Conservation (phyloP, 2,329 filamentous ascomycete genomes). For the Pestalotiopsis sp. region DNA sequence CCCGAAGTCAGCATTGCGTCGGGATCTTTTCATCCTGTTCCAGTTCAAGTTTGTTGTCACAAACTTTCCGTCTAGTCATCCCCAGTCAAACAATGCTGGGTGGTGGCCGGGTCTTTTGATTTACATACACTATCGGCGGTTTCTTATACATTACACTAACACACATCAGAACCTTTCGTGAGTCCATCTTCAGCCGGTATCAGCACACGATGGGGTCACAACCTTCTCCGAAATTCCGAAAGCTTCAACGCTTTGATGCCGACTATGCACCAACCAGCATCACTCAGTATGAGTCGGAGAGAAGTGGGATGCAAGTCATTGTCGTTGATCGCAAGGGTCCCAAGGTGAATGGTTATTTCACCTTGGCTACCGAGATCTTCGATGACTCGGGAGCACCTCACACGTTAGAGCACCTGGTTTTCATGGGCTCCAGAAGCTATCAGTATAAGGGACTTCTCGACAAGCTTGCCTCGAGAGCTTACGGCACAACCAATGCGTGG, state of each 20-base stretch:
- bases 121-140: not conserved
- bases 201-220: slow-evolving; percentile 56
- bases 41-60: not conserved
- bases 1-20: no score
- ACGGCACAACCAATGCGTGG: slow-evolving; percentile 95
- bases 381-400: slow-evolving; percentile 94
- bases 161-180: not conserved
- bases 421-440: slow-evolving; percentile 92
- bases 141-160: not conserved
- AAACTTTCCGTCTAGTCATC: not conserved
- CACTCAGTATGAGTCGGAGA: slow-evolving; percentile 93
- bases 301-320: slow-evolving; percentile 92
- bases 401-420: slow-evolving; percentile 80
- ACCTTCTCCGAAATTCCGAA: slow-evolving; percentile 67
- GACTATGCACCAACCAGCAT: slow-evolving; percentile 89
- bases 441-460: slow-evolving; percentile 94
- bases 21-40: not conserved
- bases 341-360: slow-evolving; percentile 95
- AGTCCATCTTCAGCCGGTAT: not conserved
- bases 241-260: slow-evolving; percentile 81
- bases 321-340: slow-evolving; percentile 91
- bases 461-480: slow-evolving; percentile 89
- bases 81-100: not conserved
- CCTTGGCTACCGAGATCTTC: slow-evolving; percentile 93
- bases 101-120: not conserved